Conservation (phyloP, 306 rosid genomes). For the Lathyrus oleraceus region DNA sequence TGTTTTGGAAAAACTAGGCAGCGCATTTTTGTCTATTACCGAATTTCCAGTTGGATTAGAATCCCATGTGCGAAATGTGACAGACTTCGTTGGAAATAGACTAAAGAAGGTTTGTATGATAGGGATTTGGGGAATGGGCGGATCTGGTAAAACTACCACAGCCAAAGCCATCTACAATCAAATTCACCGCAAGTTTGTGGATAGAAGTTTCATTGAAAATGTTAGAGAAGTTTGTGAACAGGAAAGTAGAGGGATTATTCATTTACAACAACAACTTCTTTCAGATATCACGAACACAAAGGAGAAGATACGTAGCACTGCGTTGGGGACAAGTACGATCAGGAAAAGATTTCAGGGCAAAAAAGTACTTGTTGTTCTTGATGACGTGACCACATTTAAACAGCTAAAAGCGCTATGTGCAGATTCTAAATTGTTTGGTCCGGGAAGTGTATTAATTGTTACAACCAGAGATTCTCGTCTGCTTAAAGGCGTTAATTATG, state of each 20-base stretch:
- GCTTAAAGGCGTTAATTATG: constrained; percentile 1
- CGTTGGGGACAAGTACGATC: not conserved
- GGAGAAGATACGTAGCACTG: not conserved
- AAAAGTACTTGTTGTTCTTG: constrained; percentile 18
- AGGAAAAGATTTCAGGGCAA: not conserved
- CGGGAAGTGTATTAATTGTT: constrained; percentile 33
- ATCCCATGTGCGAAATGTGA: not conserved
- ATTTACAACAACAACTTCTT: constrained; percentile 30
- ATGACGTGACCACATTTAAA: constrained; percentile 12
- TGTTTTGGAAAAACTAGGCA: not conserved
- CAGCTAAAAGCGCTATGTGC: constrained; percentile 6
- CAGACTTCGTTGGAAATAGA: not conserved
- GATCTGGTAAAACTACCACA: too few species aligned
- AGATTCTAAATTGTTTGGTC: constrained; percentile 6
- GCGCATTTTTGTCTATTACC: not conserved
- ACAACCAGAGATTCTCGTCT: constrained; percentile 37
- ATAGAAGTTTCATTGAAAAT: constrained; percentile 10
- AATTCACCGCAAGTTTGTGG: not conserved
- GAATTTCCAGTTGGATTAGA: constrained; percentile 16
- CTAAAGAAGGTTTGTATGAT: not conserved
- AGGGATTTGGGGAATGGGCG: constrained; percentile 34
- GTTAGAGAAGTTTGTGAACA: constrained; percentile 22
- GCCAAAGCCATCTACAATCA: too few species aligned
- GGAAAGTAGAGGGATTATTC: not conserved
- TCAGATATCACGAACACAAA: not conserved